phyloP scores from a whole-genome alignment of 345 rosid species.

The Kernera saxatilis region DNA sequence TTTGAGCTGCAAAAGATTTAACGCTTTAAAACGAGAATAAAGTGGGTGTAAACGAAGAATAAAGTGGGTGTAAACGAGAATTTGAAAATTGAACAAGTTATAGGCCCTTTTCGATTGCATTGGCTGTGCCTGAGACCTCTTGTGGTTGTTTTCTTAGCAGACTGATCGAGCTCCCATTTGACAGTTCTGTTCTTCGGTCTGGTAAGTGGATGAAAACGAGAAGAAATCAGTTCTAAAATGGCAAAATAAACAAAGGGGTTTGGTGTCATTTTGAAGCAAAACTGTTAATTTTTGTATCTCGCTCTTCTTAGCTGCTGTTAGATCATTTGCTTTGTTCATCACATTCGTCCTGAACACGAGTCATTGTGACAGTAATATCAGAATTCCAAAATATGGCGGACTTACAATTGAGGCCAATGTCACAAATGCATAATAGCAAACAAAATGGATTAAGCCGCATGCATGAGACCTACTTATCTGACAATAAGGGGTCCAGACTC shows the following conservation, averaged over 20 bases:
- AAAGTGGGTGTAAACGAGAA: background rate
- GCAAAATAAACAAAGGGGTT: background rate
- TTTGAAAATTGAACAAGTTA: background rate
- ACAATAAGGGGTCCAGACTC: constrained; percentile 53
- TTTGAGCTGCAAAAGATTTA: constrained; percentile 37
- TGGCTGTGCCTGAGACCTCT: constrained; percentile 32
- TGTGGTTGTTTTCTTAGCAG: constrained; percentile 39
- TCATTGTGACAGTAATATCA: background rate
- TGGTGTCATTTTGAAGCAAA: constrained; percentile 33
- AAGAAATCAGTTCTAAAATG: background rate
- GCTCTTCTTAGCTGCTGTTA: constrained; percentile 47
- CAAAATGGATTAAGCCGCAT: background rate
- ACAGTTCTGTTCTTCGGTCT: constrained; percentile 64
- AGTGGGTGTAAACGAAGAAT: background rate
- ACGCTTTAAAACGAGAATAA: background rate
- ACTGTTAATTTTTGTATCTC: constrained; percentile 51
- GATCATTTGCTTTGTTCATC: constrained; percentile 40
- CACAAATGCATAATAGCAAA: background rate
- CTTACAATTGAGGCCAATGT: background rate
- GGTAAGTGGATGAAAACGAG: background rate
- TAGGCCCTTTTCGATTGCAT: constrained; percentile 43
- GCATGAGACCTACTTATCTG: constrained; percentile 54
- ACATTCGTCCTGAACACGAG: constrained; percentile 54
- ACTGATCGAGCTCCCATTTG: constrained; percentile 36
- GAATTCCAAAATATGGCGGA: background rate